These are phyloP conservation scores for Aspergillus sp. DNA, from an alignment of 2,329 filamentous ascomycete species.

Conservation along the genomic window DNA sequence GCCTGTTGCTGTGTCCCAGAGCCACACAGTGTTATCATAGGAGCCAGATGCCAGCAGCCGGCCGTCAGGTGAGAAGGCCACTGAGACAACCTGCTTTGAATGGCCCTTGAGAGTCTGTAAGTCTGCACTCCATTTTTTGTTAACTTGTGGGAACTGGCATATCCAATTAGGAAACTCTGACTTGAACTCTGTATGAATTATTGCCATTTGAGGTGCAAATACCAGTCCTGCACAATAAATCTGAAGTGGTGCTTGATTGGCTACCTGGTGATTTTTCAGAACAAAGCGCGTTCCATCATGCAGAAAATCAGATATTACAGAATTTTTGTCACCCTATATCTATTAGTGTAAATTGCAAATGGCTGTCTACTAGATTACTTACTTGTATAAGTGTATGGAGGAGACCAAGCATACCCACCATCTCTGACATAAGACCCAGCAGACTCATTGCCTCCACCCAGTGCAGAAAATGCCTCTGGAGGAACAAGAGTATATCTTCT, in stretches of 20 bases:
- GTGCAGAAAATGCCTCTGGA: slow-evolving; percentile 16
- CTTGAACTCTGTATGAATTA: slow-evolving; percentile 18
- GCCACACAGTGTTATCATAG: no score
- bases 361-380: neutral
- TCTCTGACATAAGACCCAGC: slow-evolving; percentile 12
- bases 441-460: slow-evolving; percentile 21
- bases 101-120: slow-evolving; percentile 10
- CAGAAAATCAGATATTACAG: slow-evolving; percentile 15
- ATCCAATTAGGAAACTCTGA: slow-evolving; percentile 12
- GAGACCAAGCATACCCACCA: slow-evolving; percentile 9
- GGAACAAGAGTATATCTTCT: slow-evolving; percentile 8
- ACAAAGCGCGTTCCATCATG: slow-evolving; percentile 26
- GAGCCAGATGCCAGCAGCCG: neutral
- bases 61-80: slow-evolving; percentile 12
- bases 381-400: slow-evolving; percentile 8
- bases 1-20: no score
- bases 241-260: slow-evolving; percentile 27
- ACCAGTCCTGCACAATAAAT: slow-evolving; percentile 26
- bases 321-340: slow-evolving; percentile 4
- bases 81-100: slow-evolving; percentile 5
- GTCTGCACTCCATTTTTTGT: slow-evolving; percentile 5
- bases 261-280: slow-evolving; percentile 18
- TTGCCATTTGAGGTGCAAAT: slow-evolving; percentile 21
- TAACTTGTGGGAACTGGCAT: slow-evolving; percentile 2
- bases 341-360: neutral